A percentile compares a stretch with the other conserved stretches of the same genome.
These are phyloP conservation scores for Silene vulgaris DNA, from an alignment of 179 eudicot genomes.

Conservation along the genomic window DNA sequence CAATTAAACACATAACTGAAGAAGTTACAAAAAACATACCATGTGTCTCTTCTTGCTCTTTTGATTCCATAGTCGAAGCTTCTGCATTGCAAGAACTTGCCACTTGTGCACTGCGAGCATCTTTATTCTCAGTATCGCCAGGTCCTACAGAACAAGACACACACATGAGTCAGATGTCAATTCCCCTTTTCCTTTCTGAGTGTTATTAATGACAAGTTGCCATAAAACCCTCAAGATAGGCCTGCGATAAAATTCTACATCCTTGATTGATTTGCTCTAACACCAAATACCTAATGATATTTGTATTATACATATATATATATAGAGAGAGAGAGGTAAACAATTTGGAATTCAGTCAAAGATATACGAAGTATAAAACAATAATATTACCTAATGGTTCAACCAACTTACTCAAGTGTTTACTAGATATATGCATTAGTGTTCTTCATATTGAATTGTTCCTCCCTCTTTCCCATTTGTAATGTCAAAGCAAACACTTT, in stretches of 20 bases:
- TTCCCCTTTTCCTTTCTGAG: neutral
- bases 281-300: neutral
- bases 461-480: constrained; percentile 4
- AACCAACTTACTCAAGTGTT: neutral
- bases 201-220: neutral
- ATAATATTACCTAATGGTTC: too few species aligned
- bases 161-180: too few species aligned
- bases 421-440: neutral
- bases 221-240: neutral
- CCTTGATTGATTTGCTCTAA: neutral
- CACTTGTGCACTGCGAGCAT: neutral
- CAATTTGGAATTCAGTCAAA: neutral
- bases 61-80: neutral
- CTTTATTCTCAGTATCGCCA: neutral
- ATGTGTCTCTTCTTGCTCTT: constrained; percentile 1
- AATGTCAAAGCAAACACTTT: neutral
- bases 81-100: constrained; percentile 1
- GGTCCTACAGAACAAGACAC: neutral
- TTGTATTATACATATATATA: neutral
- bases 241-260: neutral
- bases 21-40: neutral
- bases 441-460: neutral
- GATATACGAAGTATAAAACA: too few species aligned
- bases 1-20: neutral
- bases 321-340: neutral